These are phyloP conservation scores for Chytriomyces sp. DNA, from an alignment of 192 early-diverging fungal species.

Conservation along the genomic window DNA sequence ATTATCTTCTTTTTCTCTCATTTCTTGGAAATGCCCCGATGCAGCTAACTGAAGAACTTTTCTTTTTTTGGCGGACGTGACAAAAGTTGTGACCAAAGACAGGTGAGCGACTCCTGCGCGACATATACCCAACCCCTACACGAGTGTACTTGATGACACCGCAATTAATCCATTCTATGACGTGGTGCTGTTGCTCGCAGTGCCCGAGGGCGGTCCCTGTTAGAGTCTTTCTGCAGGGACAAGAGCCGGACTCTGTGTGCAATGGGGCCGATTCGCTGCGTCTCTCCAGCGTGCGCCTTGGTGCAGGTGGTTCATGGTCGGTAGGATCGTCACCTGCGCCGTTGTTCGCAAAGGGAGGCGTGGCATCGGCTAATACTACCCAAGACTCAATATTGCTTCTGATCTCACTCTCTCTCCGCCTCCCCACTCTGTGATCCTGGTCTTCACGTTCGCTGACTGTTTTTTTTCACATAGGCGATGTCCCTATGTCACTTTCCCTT, in stretches of 20 bases:
- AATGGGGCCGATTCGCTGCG: not conserved
- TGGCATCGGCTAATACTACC: conserved; percentile 15
- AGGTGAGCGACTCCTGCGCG: not conserved
- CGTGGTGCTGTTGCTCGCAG: conserved; percentile 4
- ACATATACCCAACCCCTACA: not conserved
- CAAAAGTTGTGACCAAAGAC: too few relatives aligned
- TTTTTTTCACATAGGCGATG: not conserved
- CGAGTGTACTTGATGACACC: conserved; percentile 3
- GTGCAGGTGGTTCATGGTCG: not conserved
- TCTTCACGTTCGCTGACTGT: not conserved
- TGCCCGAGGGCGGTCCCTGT: not conserved
- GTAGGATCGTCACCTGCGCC: not conserved
- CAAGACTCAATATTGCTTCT: conserved; percentile 9
- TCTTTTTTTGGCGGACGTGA: too few relatives aligned
- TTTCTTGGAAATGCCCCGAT: too few relatives aligned
- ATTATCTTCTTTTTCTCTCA: too few relatives aligned
- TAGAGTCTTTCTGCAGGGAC: conserved; percentile 13
- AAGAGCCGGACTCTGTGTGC: not conserved
- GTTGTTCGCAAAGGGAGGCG: not conserved
- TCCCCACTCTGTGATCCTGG: not conserved
- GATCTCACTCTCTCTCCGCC: not conserved
- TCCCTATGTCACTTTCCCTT: not conserved
- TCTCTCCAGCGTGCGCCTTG: not conserved
- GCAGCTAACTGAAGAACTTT: too few relatives aligned
- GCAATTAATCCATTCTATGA: conserved; percentile 20